Percentiles rank a stretch among this genome's conserved stretches.
phyloP scores from a whole-genome alignment of 1,139 yeast genomes.

The Debaryomyces fabryi region DNA sequence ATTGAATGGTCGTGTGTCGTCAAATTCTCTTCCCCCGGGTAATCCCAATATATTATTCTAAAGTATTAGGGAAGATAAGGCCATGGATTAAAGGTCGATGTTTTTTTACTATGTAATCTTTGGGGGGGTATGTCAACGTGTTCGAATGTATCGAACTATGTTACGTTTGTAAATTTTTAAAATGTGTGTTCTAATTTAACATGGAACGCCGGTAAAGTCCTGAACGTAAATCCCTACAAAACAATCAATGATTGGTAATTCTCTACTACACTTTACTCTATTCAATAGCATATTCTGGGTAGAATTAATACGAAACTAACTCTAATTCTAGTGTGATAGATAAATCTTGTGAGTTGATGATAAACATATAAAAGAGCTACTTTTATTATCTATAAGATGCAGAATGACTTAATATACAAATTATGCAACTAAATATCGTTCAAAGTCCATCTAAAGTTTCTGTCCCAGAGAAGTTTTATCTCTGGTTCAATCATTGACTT shows the following conservation, averaged over 20 bases:
- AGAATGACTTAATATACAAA: neutral
- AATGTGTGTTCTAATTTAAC: neutral
- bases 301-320: neutral
- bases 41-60: neutral
- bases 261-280: neutral
- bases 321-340: neutral
- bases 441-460: slow-evolving; percentile 11
- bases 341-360: neutral
- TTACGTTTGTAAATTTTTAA: neutral
- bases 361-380: neutral
- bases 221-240: neutral
- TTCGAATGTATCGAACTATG: neutral
- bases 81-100: neutral
- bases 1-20: neutral
- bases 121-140: neutral
- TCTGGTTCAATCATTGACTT: slow-evolving; percentile 26
- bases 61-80: neutral
- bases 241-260: neutral
- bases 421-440: neutral
- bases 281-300: neutral
- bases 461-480: slow-evolving; percentile 18
- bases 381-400: neutral
- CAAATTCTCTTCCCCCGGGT: neutral
- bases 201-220: neutral
- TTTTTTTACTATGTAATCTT: neutral